phyloP scores from a whole-genome alignment of 1,284 basidiomycete genomes.

The Microbotryum scabiosae region DNA sequence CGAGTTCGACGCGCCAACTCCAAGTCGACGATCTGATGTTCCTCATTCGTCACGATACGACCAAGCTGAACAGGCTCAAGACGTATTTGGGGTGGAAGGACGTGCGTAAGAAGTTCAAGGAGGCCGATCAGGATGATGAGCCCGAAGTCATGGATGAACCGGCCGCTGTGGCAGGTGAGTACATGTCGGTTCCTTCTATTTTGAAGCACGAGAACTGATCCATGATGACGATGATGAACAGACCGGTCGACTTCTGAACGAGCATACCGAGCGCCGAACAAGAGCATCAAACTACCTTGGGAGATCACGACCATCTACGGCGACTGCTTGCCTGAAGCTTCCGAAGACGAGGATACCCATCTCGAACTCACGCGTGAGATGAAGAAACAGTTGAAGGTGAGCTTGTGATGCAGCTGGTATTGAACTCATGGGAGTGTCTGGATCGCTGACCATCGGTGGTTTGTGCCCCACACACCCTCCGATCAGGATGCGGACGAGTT shows the following conservation, averaged over 20 bases:
- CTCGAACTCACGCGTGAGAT: constrained; percentile 90
- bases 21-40: constrained; percentile 94
- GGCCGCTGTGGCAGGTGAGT: constrained; percentile 6
- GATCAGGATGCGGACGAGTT: constrained; percentile 83
- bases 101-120: constrained; percentile 89
- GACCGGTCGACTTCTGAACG: constrained; percentile 36
- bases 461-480: neutral
- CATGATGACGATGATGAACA: too few relatives aligned
- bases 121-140: constrained; percentile 41
- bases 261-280: constrained; percentile 76
- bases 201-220: too few relatives aligned
- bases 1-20: constrained; percentile 57
- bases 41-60: constrained; percentile 86
- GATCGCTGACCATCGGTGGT: neutral
- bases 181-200: too few relatives aligned
- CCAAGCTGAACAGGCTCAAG: constrained; percentile 83
- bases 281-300: constrained; percentile 93
- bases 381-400: constrained; percentile 69
- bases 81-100: constrained; percentile 99
- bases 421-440: neutral
- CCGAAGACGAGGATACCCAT: constrained; percentile 67
- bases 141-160: constrained; percentile 20
- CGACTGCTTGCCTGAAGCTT: constrained; percentile 57
- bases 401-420: constrained; percentile 21
- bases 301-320: constrained; percentile 86